Percentiles rank a stretch among this genome's conserved stretches.
These are phyloP conservation scores for Cladophialophora yegresii DNA, from an alignment of 2,329 filamentous ascomycete species.

Conservation along the genomic window DNA sequence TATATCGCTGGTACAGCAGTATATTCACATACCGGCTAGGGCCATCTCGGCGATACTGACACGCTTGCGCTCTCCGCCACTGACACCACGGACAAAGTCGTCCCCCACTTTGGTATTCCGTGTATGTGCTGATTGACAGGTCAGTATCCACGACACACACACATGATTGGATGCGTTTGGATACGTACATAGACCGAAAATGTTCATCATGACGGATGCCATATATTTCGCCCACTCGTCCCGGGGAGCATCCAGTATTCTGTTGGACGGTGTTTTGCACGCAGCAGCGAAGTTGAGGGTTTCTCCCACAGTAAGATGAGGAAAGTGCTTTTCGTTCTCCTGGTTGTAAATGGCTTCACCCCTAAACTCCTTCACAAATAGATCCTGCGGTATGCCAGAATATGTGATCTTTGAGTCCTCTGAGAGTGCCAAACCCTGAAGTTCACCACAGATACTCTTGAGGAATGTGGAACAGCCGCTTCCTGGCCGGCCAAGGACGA, in stretches of 20 bases:
- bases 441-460: constrained; percentile 81
- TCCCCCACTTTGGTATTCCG: constrained; percentile 68
- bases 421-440: constrained; percentile 74
- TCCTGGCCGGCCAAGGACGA: constrained; percentile 69
- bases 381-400: constrained; percentile 64
- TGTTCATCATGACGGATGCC: constrained; percentile 60
- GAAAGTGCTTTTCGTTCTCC: constrained; percentile 57
- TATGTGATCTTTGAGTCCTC: constrained; percentile 75
- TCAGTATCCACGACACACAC: constrained; percentile 48
- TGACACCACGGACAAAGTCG: constrained; percentile 66
- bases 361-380: constrained; percentile 41
- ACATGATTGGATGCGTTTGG: neutral
- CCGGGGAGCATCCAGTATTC: constrained; percentile 25
- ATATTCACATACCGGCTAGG: constrained; percentile 22
- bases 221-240: constrained; percentile 27
- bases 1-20: neutral
- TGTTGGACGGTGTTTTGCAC: constrained; percentile 53
- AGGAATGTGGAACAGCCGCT: constrained; percentile 76
- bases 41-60: constrained; percentile 66
- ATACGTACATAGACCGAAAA: constrained; percentile 55
- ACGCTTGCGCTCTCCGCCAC: constrained; percentile 69
- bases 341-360: constrained; percentile 62
- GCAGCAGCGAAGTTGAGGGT: constrained; percentile 58
- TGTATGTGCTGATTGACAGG: constrained; percentile 63
- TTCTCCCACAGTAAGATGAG: constrained; percentile 60